These are phyloP conservation scores for Hypocrella siamensis DNA, from an alignment of 2,329 filamentous ascomycete genomes.

Conservation along the genomic window DNA sequence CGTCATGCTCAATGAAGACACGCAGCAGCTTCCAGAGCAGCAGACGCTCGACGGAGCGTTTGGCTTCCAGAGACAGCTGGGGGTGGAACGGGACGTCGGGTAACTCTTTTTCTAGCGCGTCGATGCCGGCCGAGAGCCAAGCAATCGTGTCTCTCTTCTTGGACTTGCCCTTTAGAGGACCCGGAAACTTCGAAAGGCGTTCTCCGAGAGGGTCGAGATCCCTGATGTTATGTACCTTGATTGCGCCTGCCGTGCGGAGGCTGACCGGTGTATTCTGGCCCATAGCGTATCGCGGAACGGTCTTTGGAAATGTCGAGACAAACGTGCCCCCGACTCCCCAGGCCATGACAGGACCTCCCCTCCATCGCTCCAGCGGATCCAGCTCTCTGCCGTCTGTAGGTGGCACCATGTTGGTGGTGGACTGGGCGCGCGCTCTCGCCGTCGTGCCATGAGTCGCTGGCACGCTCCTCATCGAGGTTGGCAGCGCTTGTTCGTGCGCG, in stretches of 20 bases:
- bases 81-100: conserved; percentile 33
- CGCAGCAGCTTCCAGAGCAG: conserved; percentile 78
- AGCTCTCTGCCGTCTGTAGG: conserved; percentile 51
- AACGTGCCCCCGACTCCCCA: conserved; percentile 81
- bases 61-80: conserved; percentile 43
- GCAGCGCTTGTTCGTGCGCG: no score
- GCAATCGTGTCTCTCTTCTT: conserved; percentile 87
- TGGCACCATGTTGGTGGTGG: conserved; percentile 39
- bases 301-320: conserved; percentile 74
- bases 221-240: conserved; percentile 63
- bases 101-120: conserved; percentile 47
- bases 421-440: conserved; percentile 26
- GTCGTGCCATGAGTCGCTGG: no score
- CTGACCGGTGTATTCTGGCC: conserved; percentile 61
- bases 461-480: no score
- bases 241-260: conserved; percentile 65
- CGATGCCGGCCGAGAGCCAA: conserved; percentile 70
- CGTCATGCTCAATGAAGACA: conserved; percentile 75
- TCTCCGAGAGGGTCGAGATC: conserved; percentile 58
- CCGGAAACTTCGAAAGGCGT: conserved; percentile 67
- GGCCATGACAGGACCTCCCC: conserved; percentile 68
- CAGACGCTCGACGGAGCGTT: conserved; percentile 62
- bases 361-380: conserved; percentile 80
- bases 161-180: conserved; percentile 72
- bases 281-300: conserved; percentile 72